phyloP scores from a whole-genome alignment of 1,284 basidiomycete species.

The Ustilago cynodontis region DNA sequence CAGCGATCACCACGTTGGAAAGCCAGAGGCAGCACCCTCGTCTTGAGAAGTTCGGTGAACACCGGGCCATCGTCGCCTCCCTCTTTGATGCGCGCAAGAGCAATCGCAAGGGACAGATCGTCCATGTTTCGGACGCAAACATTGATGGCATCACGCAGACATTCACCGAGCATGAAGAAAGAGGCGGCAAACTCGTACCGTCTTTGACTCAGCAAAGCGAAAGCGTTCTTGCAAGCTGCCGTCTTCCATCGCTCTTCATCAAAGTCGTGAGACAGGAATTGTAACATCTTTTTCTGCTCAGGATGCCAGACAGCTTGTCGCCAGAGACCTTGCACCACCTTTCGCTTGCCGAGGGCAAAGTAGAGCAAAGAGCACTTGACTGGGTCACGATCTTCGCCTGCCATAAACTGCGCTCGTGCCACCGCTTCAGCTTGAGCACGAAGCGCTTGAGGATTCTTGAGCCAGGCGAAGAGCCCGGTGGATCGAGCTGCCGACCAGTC shows the following conservation, averaged over 20 bases:
- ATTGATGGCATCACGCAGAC: slow-evolving; percentile 89
- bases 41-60: slow-evolving; percentile 78
- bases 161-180: slow-evolving; percentile 92
- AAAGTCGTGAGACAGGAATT: slow-evolving; percentile 93
- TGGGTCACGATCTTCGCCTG: slow-evolving; percentile 78
- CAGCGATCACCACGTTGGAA: slow-evolving; percentile 89
- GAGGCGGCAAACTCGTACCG: slow-evolving; percentile 81
- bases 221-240: slow-evolving; percentile 96
- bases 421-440: slow-evolving; percentile 82
- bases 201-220: slow-evolving; percentile 80
- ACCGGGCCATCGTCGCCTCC: slow-evolving; percentile 82
- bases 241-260: slow-evolving; percentile 85
- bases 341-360: slow-evolving; percentile 91
- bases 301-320: slow-evolving; percentile 92
- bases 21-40: slow-evolving; percentile 83
- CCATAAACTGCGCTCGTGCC: slow-evolving; percentile 91
- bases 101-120: slow-evolving; percentile 90
- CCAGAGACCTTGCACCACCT: slow-evolving; percentile 94
- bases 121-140: slow-evolving; percentile 88
- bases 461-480: slow-evolving; percentile 88
- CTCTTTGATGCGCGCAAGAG: slow-evolving; percentile 85
- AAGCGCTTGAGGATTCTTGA: slow-evolving; percentile 77
- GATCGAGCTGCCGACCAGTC: slow-evolving; percentile 87
- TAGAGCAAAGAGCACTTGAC: slow-evolving; percentile 90
- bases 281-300: slow-evolving; percentile 89